Evolutionary conservation across 78 protist genomes (phyloP).

Genomic region (Dictyostelium firmibasis): DNA sequence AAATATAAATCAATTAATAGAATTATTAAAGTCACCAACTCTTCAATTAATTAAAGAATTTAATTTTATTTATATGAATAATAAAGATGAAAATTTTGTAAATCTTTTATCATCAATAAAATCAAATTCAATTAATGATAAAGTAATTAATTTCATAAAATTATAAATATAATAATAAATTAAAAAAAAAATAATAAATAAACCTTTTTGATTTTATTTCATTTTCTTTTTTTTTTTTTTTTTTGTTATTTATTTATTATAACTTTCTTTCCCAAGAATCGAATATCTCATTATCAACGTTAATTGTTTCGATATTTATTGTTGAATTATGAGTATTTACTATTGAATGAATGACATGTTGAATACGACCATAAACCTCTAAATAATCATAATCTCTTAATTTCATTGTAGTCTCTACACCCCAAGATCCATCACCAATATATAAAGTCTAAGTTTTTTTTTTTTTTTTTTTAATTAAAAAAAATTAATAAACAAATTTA

Average conservation of each 20-base stretch:
- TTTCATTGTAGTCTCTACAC: constrained; percentile 20
- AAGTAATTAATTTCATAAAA: not conserved
- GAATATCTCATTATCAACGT: not conserved
- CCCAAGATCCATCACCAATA: constrained; percentile 80
- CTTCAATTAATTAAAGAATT: not conserved
- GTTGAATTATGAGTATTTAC: not conserved
- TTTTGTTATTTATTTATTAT: not conserved
- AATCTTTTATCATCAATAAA: not conserved
- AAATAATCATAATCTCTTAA: constrained; percentile 25
- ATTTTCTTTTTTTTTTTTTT: not conserved
- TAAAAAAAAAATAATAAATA: no score
- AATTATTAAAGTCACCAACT: not conserved
- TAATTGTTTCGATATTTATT: not conserved
- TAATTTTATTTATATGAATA: not conserved
- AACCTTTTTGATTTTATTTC: not conserved
- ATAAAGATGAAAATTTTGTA: not conserved
- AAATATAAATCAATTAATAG: not conserved
- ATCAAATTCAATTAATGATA: not conserved
- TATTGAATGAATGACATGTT: not conserved
- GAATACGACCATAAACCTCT: not conserved
- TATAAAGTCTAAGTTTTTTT: constrained; percentile 27
- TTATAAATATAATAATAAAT: not conserved
- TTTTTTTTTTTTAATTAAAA: not conserved
- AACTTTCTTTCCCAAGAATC: constrained; percentile 20
- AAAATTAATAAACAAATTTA: not conserved